These are phyloP conservation scores for Paramarasmius palmivorus DNA, from an alignment of 1,284 basidiomycete species.

Conservation along the genomic window DNA sequence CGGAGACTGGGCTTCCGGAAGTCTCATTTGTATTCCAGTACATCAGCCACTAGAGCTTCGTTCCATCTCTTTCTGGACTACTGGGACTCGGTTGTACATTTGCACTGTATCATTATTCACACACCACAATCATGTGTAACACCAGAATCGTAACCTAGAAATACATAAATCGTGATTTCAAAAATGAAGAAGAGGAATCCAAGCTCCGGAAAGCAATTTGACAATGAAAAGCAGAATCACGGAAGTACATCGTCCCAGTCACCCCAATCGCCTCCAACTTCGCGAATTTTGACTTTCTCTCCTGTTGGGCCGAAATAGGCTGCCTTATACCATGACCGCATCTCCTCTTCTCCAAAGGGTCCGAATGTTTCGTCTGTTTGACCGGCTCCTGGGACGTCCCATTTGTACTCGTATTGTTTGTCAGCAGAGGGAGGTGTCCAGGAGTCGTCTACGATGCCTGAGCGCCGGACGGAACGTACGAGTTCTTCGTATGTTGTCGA, in stretches of 20 bases:
- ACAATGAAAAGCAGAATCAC: constrained; percentile 33
- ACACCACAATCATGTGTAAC: constrained; percentile 1
- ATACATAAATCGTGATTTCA: constrained; percentile 9
- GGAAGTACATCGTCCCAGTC: constrained; percentile 64
- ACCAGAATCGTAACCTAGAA: constrained; percentile 12
- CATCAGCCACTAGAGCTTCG: constrained; percentile 66
- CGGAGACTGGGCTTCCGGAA: constrained; percentile 83
- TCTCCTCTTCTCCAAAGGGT: constrained; percentile 74
- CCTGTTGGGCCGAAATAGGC: constrained; percentile 73
- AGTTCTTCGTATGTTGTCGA: constrained; percentile 82
- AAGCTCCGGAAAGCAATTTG: constrained; percentile 10
- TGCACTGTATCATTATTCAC: background rate
- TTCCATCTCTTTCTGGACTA: background rate
- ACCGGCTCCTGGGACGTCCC: constrained; percentile 57
- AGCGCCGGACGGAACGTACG: constrained; percentile 69
- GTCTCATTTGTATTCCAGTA: constrained; percentile 94
- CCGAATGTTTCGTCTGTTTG: constrained; percentile 63
- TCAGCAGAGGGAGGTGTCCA: constrained; percentile 82
- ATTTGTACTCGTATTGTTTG: constrained; percentile 76
- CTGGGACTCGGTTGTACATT: background rate
- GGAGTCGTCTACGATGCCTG: constrained; percentile 63
- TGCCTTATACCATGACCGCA: constrained; percentile 74
- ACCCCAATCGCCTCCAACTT: constrained; percentile 66
- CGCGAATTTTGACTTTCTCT: constrained; percentile 72
- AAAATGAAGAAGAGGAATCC: background rate